Base-by-base conservation (phyloP, 192 early-diverging fungal genomes). In the Polychytrium aggregatum region DNA sequence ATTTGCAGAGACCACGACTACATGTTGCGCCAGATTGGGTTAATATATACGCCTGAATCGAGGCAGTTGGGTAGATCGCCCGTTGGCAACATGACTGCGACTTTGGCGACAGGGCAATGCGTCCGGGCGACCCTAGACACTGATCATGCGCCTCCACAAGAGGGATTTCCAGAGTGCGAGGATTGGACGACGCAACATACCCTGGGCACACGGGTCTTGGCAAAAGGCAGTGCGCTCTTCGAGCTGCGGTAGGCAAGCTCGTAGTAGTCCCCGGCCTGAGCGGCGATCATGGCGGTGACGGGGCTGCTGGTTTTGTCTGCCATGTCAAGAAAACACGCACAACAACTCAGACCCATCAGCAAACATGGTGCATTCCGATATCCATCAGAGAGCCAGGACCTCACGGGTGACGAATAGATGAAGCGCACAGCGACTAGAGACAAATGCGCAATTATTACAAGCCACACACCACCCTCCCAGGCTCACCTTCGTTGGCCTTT, bases 401-500 rank as follows among this genome's bases (percentile, higher is more conserved):
- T n/a, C n/a, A n/a, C n/a, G n/a, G n/a, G n/a, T n/a, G n/a, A n/a
- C n/a, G n/a, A n/a, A n/a, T n/a, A n/a, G n/a, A n/a, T 45, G 27
- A 45, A 5, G 21, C 8, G 20, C 25, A 45, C 6, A 7, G 20
- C 28, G 33, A 37, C 35, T 16, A 56, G 3, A 21, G 35, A 29
- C 38, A 34, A 27, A 27, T 40, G 24, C 1, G 10, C 43, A 52
- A 4, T 20, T n/a, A 59, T 34, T 55, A 11, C 37, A 27, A 10
- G 6, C 14, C 7, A 26, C 18, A 49, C 38, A 21, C 16, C 16
- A 27, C 26, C 33, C 14, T 34, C 41, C 24, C 21, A 9, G 2
- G 34, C 24, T 27, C 49, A 65, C 67, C 71, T 34, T 71, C 57
- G 31, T 48, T 66, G 1, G 90, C 89, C 47, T 90, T 86, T 37